These are phyloP conservation scores for Tubosaeta brunneosetosa DNA, from an alignment of 768 basidiomycete species.

Conservation along the genomic window DNA sequence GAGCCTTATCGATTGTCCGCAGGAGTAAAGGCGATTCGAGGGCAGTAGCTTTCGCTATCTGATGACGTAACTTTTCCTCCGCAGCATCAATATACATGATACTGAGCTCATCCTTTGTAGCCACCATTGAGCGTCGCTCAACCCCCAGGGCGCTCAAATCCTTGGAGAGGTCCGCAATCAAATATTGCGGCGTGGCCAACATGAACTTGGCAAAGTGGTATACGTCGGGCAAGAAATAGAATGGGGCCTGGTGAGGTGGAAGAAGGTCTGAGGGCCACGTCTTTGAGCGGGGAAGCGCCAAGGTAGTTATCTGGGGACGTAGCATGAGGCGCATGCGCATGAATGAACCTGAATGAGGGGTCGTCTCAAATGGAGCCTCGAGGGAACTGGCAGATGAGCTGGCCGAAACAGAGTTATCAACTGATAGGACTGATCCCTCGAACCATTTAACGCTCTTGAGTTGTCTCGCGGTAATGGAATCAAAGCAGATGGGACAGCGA, in stretches of 20 bases:
- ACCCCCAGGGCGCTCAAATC: conserved; percentile 69
- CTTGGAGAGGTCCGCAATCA: conserved; percentile 64
- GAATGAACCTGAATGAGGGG: conserved; percentile 50
- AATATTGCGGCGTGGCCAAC: conserved; percentile 87
- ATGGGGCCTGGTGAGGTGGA: conserved; percentile 89
- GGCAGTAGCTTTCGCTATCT: conserved; percentile 74
- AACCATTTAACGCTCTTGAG: conserved; percentile 93
- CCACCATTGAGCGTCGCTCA: conserved; percentile 64
- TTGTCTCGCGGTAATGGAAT: conserved; percentile 84
- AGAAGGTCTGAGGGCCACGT: conserved; percentile 95
- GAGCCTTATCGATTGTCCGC: conserved; percentile 58
- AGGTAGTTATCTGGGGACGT: conserved; percentile 89
- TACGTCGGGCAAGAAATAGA: conserved; percentile 93
- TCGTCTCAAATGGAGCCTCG: conserved; percentile 32
- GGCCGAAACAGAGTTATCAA: conserved; percentile 27
- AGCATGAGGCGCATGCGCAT: conserved; percentile 88
- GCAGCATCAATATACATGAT: conserved; percentile 78
- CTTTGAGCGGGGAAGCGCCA: conserved; percentile 85
- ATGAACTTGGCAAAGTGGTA: conserved; percentile 88
- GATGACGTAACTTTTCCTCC: conserved; percentile 66
- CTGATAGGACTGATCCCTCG: conserved; percentile 42
- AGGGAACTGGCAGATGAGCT: conserved; percentile 45
- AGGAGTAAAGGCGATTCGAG: conserved; percentile 66
- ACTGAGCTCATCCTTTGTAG: conserved; percentile 72
- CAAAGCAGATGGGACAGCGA: conserved; percentile 94